phyloP scores from a whole-genome alignment of 2,329 filamentous ascomycete species.

The Ophiostoma quercus region DNA sequence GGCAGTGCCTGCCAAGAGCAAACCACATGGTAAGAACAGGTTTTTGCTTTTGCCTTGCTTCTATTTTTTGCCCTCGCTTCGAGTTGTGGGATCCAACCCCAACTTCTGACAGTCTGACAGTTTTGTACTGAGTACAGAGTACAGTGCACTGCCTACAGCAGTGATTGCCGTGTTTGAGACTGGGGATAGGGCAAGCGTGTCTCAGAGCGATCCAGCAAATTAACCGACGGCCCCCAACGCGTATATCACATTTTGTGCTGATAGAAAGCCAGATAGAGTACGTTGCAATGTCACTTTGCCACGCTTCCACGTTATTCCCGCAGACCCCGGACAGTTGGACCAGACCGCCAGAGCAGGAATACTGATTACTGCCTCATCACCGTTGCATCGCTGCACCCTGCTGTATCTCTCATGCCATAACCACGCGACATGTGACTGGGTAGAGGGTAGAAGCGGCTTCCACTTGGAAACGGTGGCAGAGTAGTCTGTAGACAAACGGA shows the following conservation, averaged over 20 bases:
- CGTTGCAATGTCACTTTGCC: not conserved
- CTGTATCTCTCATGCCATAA: not conserved
- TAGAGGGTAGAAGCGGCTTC: not conserved
- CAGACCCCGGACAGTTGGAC: not conserved
- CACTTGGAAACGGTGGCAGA: not conserved
- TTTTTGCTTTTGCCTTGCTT: not conserved
- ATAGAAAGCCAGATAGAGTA: not conserved
- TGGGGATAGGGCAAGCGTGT: not conserved
- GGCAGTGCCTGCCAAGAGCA: not conserved
- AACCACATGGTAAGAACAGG: not conserved
- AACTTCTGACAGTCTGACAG: not conserved
- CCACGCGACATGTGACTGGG: conserved; percentile 1
- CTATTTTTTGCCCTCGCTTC: not conserved
- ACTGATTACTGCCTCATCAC: conserved; percentile 10
- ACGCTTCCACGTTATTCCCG: not conserved
- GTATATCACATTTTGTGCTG: not conserved
- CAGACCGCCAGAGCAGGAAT: not conserved
- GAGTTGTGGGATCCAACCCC: not conserved
- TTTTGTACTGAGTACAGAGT: not conserved
- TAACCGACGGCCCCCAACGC: conserved; percentile 8
- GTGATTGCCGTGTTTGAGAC: not conserved
- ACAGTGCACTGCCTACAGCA: not conserved
- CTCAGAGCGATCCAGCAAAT: conserved; percentile 1
- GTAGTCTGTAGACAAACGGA: no score
- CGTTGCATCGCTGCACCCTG: not conserved